These are phyloP conservation scores for Boletus subcaerulescens DNA, from an alignment of 768 basidiomycete genomes.

Conservation along the genomic window DNA sequence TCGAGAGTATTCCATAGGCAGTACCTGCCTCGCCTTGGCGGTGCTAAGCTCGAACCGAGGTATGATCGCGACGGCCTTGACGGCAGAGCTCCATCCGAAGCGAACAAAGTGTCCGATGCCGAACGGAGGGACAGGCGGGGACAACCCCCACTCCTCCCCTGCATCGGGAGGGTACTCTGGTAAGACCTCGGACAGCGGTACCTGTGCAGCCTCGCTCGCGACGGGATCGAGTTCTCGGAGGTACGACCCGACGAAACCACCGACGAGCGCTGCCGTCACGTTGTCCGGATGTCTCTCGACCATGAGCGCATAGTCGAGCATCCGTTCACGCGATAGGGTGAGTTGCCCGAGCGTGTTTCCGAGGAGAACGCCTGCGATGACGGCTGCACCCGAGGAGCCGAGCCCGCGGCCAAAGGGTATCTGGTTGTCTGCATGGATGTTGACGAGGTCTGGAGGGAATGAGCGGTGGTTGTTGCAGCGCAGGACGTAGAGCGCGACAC, in stretches of 20 bases:
- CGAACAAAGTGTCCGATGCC: constrained; percentile 95
- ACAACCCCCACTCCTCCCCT: constrained; percentile 83
- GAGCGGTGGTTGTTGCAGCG: constrained; percentile 74
- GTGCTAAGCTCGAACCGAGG: constrained; percentile 96
- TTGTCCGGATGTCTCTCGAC: constrained; percentile 99
- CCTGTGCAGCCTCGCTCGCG: constrained; percentile 80
- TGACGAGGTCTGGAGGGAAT: constrained; percentile 69
- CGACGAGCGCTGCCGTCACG: constrained; percentile 94
- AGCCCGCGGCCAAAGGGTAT: constrained; percentile 98
- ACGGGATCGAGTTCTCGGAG: constrained; percentile 81
- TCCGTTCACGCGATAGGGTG: constrained; percentile 60
- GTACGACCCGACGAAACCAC: constrained; percentile 97
- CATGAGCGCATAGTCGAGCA: constrained; percentile 97
- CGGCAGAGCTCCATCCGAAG: constrained; percentile 79
- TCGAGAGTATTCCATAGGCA: constrained; percentile 82
- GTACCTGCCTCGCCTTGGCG: constrained; percentile 85
- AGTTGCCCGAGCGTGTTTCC: constrained; percentile 81
- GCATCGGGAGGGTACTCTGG: constrained; percentile 96
- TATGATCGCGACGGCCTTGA: constrained; percentile 92
- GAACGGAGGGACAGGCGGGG: constrained; percentile 82
- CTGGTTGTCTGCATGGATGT: constrained; percentile 81
- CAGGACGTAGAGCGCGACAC: constrained; percentile 96
- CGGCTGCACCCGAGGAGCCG: constrained; percentile 98
- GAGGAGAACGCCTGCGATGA: constrained; percentile 93
- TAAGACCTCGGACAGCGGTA: constrained; percentile 92